These are phyloP conservation scores for Apiotrichum laibachii DNA, from an alignment of 1,284 basidiomycete genomes.

Conservation along the genomic window DNA sequence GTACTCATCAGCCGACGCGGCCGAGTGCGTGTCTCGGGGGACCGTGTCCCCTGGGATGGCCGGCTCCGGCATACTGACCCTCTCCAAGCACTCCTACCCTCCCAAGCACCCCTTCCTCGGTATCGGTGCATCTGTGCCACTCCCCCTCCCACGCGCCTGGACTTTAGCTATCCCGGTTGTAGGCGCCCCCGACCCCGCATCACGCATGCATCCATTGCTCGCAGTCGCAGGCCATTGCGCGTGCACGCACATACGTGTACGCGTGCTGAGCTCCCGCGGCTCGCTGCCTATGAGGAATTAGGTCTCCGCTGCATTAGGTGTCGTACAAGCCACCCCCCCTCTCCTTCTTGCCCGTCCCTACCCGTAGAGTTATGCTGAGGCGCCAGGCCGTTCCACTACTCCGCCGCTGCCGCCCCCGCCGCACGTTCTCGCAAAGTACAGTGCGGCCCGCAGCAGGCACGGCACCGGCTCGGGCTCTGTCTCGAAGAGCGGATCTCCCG, in stretches of 20 bases:
- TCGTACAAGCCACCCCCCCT: not conserved
- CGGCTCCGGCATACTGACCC: not conserved
- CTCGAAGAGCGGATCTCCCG: not conserved
- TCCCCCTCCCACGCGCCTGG: constrained; percentile 3
- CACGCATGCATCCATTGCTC: constrained; percentile 20
- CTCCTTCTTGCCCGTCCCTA: not conserved
- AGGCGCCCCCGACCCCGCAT: constrained; percentile 12
- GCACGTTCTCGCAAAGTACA: constrained; percentile 20
- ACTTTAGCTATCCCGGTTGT: constrained; percentile 16
- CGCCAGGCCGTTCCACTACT: constrained; percentile 22
- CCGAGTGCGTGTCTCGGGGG: not conserved
- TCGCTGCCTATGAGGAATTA: too few species aligned
- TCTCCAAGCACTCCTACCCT: not conserved
- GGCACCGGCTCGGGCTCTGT: not conserved
- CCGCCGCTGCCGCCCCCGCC: constrained; percentile 19
- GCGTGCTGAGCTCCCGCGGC: too few species aligned
- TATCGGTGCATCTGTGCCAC: not conserved
- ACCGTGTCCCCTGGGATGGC: not conserved
- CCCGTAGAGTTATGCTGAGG: constrained; percentile 15
- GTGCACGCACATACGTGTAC: not conserved
- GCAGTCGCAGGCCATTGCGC: not conserved
- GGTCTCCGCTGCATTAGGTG: not conserved
- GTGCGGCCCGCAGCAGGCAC: not conserved
- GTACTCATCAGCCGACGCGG: not conserved
- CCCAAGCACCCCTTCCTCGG: not conserved